Evolutionary conservation across 345 rosid genomes (phyloP), one percentile per base, ranked within the genome.

Genomic region (Excoecaria agallocha): DNA sequence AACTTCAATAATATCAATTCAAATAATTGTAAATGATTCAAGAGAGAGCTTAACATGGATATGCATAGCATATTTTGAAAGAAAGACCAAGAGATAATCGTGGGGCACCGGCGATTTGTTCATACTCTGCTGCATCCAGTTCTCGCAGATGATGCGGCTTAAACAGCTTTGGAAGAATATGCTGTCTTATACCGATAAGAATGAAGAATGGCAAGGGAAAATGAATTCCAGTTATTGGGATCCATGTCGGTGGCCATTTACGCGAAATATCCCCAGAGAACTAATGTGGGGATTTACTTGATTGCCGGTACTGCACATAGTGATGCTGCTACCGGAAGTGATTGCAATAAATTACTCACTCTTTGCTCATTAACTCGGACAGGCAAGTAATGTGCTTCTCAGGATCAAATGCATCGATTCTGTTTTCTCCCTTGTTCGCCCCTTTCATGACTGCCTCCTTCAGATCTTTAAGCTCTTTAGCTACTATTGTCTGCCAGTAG

Each of bases 161-260:
- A 70, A 93, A 81, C 13, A 91, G 48, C 80, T 87, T 91, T 6
- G 97, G 97, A 30, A 93, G 87, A 64, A 89, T 50, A 68, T 88
- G 80, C 25, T 93, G 93, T 67, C 97, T 87, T 62, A 93, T 83
- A 43, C 87, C 80, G 72, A 89, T 84, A 68, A 93, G 91, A 56
- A 93, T 70, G 73, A 93, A 91, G 87, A 93, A 91, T 5, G 91
- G 97, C 79, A 91, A 70, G 7, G 97, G 98, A 68, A 93, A 93
- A 84, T 91, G 74, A 37, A 93, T 84, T 78, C 97, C 96, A 0
- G 90, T 96, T 46, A 91, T 83, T 1, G 97, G 98, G 70, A 93
- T 89, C 94, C 94, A 89, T 50, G 98, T n/a, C n/a, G n/a, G n/a
- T n/a, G n/a, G n/a, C n/a, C n/a, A n/a, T n/a, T n/a, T n/a, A n/a